phyloP scores from a whole-genome alignment of 2,329 filamentous ascomycete species.

The Fusarium agapanthi region DNA sequence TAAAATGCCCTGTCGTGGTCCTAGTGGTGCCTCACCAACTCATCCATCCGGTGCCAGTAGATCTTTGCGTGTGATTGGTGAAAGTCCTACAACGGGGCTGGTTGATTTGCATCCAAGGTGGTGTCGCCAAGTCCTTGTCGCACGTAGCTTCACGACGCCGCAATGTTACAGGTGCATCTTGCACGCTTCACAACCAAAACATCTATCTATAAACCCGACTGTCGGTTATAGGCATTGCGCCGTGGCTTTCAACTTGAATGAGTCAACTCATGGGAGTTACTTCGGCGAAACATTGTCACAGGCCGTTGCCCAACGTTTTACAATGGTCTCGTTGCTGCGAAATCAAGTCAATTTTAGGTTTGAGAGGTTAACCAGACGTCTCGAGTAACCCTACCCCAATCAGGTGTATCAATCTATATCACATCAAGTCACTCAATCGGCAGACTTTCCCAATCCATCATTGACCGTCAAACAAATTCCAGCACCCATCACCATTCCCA shows the following conservation, averaged over 20 bases:
- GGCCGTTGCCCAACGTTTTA: neutral
- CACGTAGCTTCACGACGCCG: slow-evolving; percentile 34
- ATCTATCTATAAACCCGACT: neutral
- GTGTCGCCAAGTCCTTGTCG: slow-evolving; percentile 28
- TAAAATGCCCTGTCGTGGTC: slow-evolving; percentile 1
- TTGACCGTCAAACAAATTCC: neutral
- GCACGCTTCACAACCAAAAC: neutral
- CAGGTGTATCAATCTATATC: slow-evolving; percentile 1
- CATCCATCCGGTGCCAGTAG: slow-evolving; percentile 6
- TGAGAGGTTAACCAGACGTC: neutral
- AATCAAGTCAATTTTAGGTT: slow-evolving; percentile 31
- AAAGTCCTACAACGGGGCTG: neutral
- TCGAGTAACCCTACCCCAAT: neutral
- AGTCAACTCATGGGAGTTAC: neutral
- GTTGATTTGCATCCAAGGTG: slow-evolving; percentile 10
- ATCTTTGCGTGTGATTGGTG: slow-evolving; percentile 22
- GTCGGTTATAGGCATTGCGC: neutral
- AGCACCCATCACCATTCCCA: neutral
- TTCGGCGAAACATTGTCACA: neutral
- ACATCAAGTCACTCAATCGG: neutral
- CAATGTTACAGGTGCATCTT: slow-evolving; percentile 8
- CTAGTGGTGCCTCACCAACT: slow-evolving; percentile 20
- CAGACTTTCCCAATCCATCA: neutral
- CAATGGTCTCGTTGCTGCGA: neutral
- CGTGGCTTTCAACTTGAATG: neutral